Evolutionary conservation across 2,329 filamentous ascomycete genomes (phyloP), one percentile per base, ranked within the genome.

Genomic region (Cladosporium sp.): DNA sequence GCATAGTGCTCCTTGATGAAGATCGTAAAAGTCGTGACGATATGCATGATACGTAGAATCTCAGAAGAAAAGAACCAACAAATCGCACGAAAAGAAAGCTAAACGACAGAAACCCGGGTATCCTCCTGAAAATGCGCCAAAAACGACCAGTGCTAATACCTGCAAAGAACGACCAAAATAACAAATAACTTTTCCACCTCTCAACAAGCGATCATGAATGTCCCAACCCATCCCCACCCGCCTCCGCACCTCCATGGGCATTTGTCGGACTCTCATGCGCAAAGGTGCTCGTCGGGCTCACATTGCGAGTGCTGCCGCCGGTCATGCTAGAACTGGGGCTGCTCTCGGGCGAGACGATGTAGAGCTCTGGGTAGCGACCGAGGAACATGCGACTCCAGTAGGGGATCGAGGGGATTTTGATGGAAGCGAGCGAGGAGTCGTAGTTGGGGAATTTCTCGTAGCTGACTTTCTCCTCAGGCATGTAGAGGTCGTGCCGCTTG

Each of bases 361-460:
- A 77, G n/a, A 77, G 65, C 30, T 76, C 69, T 19, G 73, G 67
- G 54, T 69, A 76, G 51, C 67, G 70, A 50, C 73, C 71, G 51
- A 74, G 64, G 13, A 76, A 58, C 55, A 75, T 62, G 34, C 72
- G 67, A 53, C 71, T 73, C 68, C 71, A 73, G 56, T 73, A 75
- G 8, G 72, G 70, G 24, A 61, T 58, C 11, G 64, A 67, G 5
- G 73, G 73, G 18, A 77, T 64, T 42, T 72, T 71, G 52, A 77
- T 65, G 47, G 73, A 73, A 17, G 74, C 74, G 47, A 76, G 64
- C 1, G 69, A 72, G n/a, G 68, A 68, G 59, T 74, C 72, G 62
- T 68, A 69, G 44, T 73, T 73, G 22, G 73, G 72, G 18, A 61
- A 60, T 9, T 61, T 43, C n/a, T 50, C 47, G 57, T 65, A 69